These are phyloP conservation scores for Tolypocladium nubicola DNA, from an alignment of 2,329 filamentous ascomycete genomes.

Conservation along the genomic window DNA sequence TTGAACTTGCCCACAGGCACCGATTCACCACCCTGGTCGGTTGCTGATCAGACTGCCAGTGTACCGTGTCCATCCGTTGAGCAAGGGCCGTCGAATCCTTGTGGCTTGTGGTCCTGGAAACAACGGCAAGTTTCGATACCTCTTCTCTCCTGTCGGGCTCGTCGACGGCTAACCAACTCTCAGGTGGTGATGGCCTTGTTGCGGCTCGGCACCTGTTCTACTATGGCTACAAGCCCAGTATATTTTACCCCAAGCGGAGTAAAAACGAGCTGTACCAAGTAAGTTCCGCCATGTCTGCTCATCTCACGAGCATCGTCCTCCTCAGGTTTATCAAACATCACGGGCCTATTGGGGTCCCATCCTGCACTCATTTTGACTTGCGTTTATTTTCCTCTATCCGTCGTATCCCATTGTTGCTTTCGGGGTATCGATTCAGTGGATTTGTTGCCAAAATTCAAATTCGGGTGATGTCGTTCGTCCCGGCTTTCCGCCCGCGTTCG, in stretches of 20 bases:
- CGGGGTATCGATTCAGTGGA: constrained; percentile 4
- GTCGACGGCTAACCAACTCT: constrained; percentile 16
- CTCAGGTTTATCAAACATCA: neutral
- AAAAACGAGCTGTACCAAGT: constrained; percentile 87
- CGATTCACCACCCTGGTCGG: neutral
- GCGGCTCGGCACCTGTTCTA: constrained; percentile 85
- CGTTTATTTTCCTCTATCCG: constrained; percentile 7
- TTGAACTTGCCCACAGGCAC: neutral
- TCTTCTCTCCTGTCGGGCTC: neutral
- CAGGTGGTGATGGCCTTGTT: constrained; percentile 88
- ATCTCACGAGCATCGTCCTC: neutral
- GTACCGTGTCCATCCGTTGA: constrained; percentile 70
- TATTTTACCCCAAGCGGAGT: constrained; percentile 89
- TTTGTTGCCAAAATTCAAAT: neutral
- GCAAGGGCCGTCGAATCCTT: constrained; percentile 60
- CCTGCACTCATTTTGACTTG: neutral
- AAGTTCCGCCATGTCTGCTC: constrained; percentile 10
- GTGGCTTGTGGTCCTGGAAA: constrained; percentile 85
- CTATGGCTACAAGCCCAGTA: constrained; percentile 78
- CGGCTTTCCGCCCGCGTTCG: neutral
- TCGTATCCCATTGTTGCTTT: constrained; percentile 6
- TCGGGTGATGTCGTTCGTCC: neutral
- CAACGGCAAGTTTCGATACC: constrained; percentile 36
- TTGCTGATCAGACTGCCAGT: constrained; percentile 37
- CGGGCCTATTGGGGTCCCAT: no score